Percentiles rank a stretch among this genome's conserved stretches.
Evolutionary conservation across 2,329 filamentous ascomycete species (phyloP).

Genomic region (Paraphaeosphaeria minitans): DNA sequence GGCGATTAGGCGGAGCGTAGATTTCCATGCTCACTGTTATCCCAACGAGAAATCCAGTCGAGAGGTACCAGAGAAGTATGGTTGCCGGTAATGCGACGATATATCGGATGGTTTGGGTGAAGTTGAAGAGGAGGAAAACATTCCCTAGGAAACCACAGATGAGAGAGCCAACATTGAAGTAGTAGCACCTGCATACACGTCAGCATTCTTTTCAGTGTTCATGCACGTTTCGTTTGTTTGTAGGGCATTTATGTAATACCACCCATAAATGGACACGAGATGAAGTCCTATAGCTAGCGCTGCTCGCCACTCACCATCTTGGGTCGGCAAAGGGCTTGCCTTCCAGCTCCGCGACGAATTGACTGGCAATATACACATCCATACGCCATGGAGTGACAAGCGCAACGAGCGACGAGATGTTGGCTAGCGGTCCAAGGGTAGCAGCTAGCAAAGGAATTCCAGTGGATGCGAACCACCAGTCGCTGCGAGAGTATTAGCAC

Average conservation of each 20-base stretch:
- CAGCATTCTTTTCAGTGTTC: background rate
- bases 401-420: conserved; percentile 84
- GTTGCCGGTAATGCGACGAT: conserved; percentile 81
- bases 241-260: background rate
- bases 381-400: conserved; percentile 81
- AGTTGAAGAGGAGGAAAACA: conserved; percentile 82
- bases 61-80: conserved; percentile 76
- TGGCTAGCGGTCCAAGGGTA: conserved; percentile 83
- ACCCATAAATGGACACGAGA: too few species aligned
- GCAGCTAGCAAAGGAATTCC: conserved; percentile 71
- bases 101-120: conserved; percentile 79
- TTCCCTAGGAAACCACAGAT: conserved; percentile 79
- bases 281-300: background rate
- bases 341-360: conserved; percentile 55
- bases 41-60: conserved; percentile 67
- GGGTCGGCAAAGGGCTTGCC: conserved; percentile 70
- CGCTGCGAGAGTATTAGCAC: conserved; percentile 20
- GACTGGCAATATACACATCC: conserved; percentile 56
- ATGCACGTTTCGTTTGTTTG: too few species aligned
- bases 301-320: conserved; percentile 60
- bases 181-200: conserved; percentile 62
- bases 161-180: conserved; percentile 78
- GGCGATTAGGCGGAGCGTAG: conserved; percentile 58
- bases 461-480: conserved; percentile 49
- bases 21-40: conserved; percentile 69